phyloP scores from a whole-genome alignment of 306 rosid species.

The Hylodesmum podocarpum region DNA sequence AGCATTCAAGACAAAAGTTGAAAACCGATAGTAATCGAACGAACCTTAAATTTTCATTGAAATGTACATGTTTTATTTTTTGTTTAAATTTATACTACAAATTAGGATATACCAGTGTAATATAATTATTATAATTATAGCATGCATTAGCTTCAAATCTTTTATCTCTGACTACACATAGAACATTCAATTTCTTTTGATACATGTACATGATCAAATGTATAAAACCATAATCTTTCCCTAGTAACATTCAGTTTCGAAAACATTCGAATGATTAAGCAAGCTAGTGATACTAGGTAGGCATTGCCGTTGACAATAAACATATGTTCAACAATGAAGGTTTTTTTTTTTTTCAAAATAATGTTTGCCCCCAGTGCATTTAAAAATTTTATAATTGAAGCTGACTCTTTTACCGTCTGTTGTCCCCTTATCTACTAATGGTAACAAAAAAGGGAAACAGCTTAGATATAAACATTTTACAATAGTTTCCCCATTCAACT shows the following conservation, averaged over 20 bases:
- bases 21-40: too few species aligned
- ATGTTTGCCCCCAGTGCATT: not conserved
- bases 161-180: not conserved
- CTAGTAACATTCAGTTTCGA: not conserved
- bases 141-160: not conserved
- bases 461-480: not conserved
- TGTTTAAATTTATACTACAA: not conserved
- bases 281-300: not conserved
- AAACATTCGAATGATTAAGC: not conserved
- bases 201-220: not conserved
- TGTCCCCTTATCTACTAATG: not conserved
- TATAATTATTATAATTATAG: not conserved
- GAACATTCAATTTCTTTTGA: not conserved
- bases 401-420: not conserved
- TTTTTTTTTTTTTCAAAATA: too few species aligned
- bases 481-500: not conserved
- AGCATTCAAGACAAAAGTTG: not conserved
- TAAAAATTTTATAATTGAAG: not conserved
- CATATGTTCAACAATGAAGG: not conserved
- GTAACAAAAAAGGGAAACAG: not conserved
- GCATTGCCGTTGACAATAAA: not conserved
- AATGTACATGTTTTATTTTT: too few species aligned
- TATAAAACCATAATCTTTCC: not conserved
- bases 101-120: not conserved
- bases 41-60: too few species aligned